phyloP scores from a whole-genome alignment of 257 asterid genomes.

The Dorcoceras hygrometricum region DNA sequence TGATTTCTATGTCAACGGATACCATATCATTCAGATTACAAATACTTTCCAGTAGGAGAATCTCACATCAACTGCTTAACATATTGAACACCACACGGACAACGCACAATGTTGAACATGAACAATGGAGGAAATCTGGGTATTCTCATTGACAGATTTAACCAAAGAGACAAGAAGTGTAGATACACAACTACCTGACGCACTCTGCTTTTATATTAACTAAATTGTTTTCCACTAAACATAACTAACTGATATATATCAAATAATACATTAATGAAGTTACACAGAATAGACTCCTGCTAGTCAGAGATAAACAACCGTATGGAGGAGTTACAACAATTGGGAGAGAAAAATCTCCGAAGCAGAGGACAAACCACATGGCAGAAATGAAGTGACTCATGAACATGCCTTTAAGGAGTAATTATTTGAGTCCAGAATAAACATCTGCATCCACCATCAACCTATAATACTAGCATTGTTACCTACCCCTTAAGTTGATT shows the following conservation, averaged over 20 bases:
- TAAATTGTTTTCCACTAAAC: neutral
- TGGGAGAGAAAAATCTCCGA: neutral
- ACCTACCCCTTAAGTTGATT: neutral
- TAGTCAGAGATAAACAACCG: too few species aligned
- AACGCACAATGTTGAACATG: too few species aligned
- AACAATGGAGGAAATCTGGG: too few species aligned
- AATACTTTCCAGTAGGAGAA: conserved; percentile 16
- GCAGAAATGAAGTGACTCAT: neutral
- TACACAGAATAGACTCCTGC: neutral
- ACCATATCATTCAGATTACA: conserved; percentile 11
- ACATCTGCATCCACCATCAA: conserved; percentile 9
- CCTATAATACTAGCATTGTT: conserved; percentile 1
- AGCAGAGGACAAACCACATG: conserved; percentile 18
- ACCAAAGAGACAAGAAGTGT: neutral
- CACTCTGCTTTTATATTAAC: neutral
- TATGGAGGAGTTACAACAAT: neutral
- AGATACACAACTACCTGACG: neutral
- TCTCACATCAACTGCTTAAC: neutral
- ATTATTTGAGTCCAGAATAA: neutral
- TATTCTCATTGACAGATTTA: too few species aligned
- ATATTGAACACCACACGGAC: neutral
- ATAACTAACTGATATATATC: neutral
- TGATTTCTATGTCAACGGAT: conserved; percentile 20
- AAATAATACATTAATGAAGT: neutral
- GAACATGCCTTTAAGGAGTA: conserved; percentile 8